Evolutionary conservation across 352 stramenopile genomes (phyloP).

Genomic region (Aphanomyces invadans): DNA sequence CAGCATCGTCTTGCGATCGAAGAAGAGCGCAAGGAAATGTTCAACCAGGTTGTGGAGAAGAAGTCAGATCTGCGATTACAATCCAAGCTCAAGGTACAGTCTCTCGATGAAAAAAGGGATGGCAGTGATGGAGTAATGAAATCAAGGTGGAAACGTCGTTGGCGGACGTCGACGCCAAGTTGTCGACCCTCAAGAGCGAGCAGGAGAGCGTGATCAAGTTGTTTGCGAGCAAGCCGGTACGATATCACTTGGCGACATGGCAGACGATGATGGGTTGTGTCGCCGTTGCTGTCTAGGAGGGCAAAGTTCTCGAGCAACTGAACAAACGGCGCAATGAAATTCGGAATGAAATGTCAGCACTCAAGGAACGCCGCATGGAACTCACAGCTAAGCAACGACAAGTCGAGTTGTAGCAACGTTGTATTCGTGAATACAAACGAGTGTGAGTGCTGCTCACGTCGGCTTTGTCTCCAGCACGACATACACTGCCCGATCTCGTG

Average conservation of each 20-base stretch:
- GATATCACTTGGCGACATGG: not conserved
- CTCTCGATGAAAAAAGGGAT: not conserved
- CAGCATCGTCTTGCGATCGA: conserved; percentile 79
- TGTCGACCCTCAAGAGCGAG: conserved; percentile 73
- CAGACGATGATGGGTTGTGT: not conserved
- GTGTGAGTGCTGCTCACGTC: too few species aligned
- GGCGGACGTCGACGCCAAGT: conserved; percentile 73
- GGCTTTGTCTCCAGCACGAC: too few species aligned
- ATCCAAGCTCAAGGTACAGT: conserved; percentile 75
- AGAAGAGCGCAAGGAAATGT: conserved; percentile 84
- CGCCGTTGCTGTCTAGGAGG: conserved; percentile 28
- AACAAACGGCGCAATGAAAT: conserved; percentile 79
- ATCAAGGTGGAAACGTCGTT: conserved; percentile 71
- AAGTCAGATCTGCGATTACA: conserved; percentile 85
- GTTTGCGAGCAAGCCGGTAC: conserved; percentile 49
- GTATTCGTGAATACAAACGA: too few species aligned
- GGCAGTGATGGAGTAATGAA: not conserved
- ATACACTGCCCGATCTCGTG: too few species aligned
- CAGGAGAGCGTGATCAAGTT: conserved; percentile 71
- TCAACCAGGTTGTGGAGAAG: conserved; percentile 85
- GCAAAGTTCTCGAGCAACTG: conserved; percentile 70
- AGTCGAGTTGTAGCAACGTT: conserved; percentile 16
- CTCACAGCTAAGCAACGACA: conserved; percentile 7
- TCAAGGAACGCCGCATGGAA: conserved; percentile 58
- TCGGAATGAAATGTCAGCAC: conserved; percentile 67